A percentile compares a stretch with the other conserved stretches of the same genome.
These are phyloP conservation scores for Phaeophleospora eucalypticola DNA, from an alignment of 2,329 filamentous ascomycete genomes.

Conservation along the genomic window DNA sequence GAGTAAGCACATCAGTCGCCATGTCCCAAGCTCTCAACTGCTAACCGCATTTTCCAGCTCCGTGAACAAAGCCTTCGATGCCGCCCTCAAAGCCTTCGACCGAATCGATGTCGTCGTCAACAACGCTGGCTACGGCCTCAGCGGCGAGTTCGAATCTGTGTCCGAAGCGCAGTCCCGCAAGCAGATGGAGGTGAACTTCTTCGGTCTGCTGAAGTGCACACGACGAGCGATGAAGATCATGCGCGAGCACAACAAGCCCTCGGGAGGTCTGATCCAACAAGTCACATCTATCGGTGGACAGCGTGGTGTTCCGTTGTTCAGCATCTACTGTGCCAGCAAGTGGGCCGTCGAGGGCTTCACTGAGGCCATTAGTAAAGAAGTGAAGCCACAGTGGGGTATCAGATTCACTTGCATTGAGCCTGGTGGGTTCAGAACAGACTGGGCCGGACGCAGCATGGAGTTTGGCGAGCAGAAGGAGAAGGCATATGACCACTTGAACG, in stretches of 20 bases:
- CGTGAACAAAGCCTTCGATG: conserved; percentile 45
- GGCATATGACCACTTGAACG: conserved; percentile 48
- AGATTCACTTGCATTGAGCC: conserved; percentile 45
- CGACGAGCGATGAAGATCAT: conserved; percentile 42
- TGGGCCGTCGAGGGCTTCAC: conserved; percentile 49
- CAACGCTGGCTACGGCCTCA: conserved; percentile 53
- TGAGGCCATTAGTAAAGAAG: conserved; percentile 39
- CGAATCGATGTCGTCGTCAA: conserved; percentile 52
- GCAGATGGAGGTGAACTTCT: conserved; percentile 59
- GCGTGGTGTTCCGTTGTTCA: conserved; percentile 39
- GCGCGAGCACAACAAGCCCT: conserved; percentile 41
- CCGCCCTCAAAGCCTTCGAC: conserved; percentile 47
- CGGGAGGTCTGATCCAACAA: conserved; percentile 50
- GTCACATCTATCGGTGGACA: conserved; percentile 53
- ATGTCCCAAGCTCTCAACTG: neutral
- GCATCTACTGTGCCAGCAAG: conserved; percentile 41
- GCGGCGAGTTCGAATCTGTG: conserved; percentile 52
- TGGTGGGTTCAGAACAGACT: conserved; percentile 46
- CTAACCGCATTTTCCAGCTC: conserved; percentile 29
- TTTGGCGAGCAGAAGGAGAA: conserved; percentile 43
- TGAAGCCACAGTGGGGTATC: conserved; percentile 48
- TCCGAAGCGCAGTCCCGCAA: conserved; percentile 46
- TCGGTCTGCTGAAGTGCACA: conserved; percentile 54
- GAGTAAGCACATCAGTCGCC: conserved; percentile 32
- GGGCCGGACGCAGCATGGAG: conserved; percentile 44